Percentiles rank a stretch among this genome's conserved stretches.
These are phyloP conservation scores for Ilyonectria sp. DNA, from an alignment of 2,329 filamentous ascomycete genomes.

Conservation along the genomic window DNA sequence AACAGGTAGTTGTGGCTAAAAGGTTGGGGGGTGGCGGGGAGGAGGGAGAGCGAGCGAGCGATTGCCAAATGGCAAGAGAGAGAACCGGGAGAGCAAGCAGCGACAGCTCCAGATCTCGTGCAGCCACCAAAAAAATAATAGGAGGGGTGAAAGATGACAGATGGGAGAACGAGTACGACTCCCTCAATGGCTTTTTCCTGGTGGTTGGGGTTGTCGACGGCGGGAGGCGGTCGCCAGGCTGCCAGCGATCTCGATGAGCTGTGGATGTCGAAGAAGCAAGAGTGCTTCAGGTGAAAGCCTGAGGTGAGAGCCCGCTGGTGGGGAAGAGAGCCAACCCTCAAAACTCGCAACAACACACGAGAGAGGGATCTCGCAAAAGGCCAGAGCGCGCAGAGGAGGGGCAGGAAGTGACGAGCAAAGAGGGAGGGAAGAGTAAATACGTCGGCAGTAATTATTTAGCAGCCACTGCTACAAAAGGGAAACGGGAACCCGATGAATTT, in stretches of 20 bases:
- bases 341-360: background rate
- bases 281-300: constrained; percentile 7
- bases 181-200: background rate
- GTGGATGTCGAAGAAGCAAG: constrained; percentile 9
- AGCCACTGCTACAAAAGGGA: constrained; percentile 36
- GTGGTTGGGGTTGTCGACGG: constrained; percentile 4
- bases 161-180: background rate
- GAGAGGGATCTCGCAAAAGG: constrained; percentile 2
- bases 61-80: background rate
- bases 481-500: constrained; percentile 45
- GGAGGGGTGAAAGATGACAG: background rate
- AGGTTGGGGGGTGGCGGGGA: constrained; percentile 16
- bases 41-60: constrained; percentile 17
- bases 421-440: constrained; percentile 19
- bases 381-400: background rate
- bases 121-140: background rate
- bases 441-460: background rate
- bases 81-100: background rate
- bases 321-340: constrained; percentile 4
- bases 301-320: background rate
- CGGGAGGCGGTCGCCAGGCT: background rate
- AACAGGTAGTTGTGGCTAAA: constrained; percentile 21
- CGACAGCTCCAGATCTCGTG: background rate
- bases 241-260: constrained; percentile 16
- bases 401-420: constrained; percentile 2